These are phyloP conservation scores for Starmerella geochares DNA, from an alignment of 805 yeast genomes.

Conservation along the genomic window DNA sequence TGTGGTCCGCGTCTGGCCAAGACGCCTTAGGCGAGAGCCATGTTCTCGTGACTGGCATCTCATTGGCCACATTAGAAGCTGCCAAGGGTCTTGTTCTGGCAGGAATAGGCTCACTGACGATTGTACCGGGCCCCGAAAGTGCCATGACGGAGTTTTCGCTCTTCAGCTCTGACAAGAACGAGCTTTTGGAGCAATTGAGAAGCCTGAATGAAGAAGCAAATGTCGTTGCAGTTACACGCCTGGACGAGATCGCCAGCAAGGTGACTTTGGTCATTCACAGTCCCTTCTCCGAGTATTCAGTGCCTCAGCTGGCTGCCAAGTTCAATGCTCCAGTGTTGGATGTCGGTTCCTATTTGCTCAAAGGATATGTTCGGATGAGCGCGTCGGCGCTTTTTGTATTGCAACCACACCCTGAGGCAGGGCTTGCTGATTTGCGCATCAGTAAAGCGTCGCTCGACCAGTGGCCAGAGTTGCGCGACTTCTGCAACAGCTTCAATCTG, in stretches of 20 bases:
- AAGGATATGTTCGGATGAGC: neutral
- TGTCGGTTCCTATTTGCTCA: conserved; percentile 5
- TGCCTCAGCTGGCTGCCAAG: neutral
- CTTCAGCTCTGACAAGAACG: neutral
- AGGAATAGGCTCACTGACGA: conserved; percentile 71
- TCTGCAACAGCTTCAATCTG: conserved; percentile 44
- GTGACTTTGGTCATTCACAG: neutral
- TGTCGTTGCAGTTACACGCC: neutral
- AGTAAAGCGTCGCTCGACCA: conserved; percentile 44
- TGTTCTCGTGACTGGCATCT: conserved; percentile 51
- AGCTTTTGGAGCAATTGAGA: neutral
- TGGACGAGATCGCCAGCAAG: neutral
- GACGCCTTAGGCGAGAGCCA: conserved; percentile 44
- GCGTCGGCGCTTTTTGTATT: conserved; percentile 33
- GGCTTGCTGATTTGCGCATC: conserved; percentile 43
- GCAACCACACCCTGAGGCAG: conserved; percentile 55
- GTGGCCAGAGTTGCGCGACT: conserved; percentile 56
- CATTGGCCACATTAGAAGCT: conserved; percentile 46
- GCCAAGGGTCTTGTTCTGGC: conserved; percentile 78
- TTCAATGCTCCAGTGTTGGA: neutral
- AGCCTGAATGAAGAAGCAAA: neutral
- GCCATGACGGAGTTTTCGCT: neutral
- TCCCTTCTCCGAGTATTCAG: conserved; percentile 26
- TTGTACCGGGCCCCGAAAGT: conserved; percentile 37
- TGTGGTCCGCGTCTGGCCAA: conserved; percentile 82